Evolutionary conservation across 805 yeast species (phyloP).

Genomic region (Metschnikowia anglica): DNA sequence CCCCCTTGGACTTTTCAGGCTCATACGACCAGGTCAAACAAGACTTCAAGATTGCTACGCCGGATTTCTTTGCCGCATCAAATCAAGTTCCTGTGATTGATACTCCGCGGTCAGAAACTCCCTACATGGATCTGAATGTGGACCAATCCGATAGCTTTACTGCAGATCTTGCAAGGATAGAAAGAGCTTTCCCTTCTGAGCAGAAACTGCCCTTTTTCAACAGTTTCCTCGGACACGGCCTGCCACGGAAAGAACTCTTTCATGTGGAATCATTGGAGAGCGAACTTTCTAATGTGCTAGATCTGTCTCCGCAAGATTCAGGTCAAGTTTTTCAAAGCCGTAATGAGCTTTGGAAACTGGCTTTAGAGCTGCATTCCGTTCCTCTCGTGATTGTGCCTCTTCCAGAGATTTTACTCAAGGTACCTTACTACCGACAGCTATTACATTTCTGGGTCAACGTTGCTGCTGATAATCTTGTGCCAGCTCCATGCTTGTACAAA

Average conservation of each 20-base stretch:
- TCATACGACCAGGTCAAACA: neutral
- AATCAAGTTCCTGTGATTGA: neutral
- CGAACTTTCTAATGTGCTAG: neutral
- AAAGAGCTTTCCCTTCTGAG: slow-evolving; percentile 11
- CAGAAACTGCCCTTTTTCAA: slow-evolving; percentile 7
- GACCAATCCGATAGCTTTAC: slow-evolving; percentile 9
- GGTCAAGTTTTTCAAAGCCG: neutral
- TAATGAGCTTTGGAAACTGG: neutral
- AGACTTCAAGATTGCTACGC: neutral
- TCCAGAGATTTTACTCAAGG: slow-evolving; percentile 59
- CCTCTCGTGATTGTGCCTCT: slow-evolving; percentile 40
- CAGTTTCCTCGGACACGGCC: neutral
- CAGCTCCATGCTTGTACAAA: slow-evolving; percentile 58
- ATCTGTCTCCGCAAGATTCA: neutral
- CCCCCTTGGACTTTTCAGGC: too few species aligned
- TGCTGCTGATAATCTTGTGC: slow-evolving; percentile 62
- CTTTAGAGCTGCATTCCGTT: slow-evolving; percentile 15
- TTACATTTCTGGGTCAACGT: slow-evolving; percentile 63
- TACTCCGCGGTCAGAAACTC: slow-evolving; percentile 1
- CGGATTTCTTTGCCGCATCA: slow-evolving; percentile 3
- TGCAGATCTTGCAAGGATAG: slow-evolving; percentile 15
- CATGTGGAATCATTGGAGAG: neutral
- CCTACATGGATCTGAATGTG: neutral
- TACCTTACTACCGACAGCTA: slow-evolving; percentile 58
- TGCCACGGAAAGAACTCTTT: neutral